Percentiles rank a stretch among this genome's conserved stretches.
These are phyloP conservation scores for Saussurea involucrata DNA, from an alignment of 129 eudicot genomes.

Conservation along the genomic window DNA sequence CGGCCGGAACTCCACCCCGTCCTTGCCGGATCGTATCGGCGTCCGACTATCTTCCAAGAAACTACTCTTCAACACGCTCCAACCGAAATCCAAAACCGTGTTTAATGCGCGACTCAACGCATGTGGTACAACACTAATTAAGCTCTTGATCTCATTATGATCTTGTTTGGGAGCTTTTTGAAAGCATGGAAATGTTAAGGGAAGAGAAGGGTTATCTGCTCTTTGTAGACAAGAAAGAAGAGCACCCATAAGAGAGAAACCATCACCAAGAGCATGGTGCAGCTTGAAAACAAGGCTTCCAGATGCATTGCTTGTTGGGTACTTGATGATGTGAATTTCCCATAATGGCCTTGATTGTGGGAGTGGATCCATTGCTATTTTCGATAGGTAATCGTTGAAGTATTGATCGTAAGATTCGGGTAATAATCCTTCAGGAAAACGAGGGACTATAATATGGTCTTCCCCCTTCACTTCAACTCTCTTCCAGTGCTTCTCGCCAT, in stretches of 20 bases:
- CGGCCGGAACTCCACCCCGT: constrained; percentile 64
- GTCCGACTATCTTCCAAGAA: constrained; percentile 47
- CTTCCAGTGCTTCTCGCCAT: constrained; percentile 57
- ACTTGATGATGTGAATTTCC: constrained; percentile 52
- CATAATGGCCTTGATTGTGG: constrained; percentile 52
- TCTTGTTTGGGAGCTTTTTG: constrained; percentile 17
- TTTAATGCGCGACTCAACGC: constrained; percentile 17
- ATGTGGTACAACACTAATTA: constrained; percentile 19
- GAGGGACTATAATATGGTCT: constrained; percentile 48
- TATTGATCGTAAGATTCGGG: constrained; percentile 29
- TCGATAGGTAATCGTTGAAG: constrained; percentile 44
- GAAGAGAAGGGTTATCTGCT: constrained; percentile 53
- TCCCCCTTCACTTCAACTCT: constrained; percentile 48
- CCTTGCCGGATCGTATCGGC: constrained; percentile 61
- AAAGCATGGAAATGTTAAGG: constrained; percentile 51
- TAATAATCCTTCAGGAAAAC: constrained; percentile 38
- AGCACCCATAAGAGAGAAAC: constrained; percentile 74
- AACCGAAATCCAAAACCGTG: constrained; percentile 52
- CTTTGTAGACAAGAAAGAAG: constrained; percentile 61
- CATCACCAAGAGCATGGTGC: constrained; percentile 74
- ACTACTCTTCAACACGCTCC: constrained; percentile 61
- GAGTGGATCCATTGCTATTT: constrained; percentile 39
- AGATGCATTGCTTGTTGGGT: constrained; percentile 62
- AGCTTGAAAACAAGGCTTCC: constrained; percentile 55
- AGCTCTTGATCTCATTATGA: constrained; percentile 3